A percentile compares a stretch with the other conserved stretches of the same genome.
Evolutionary conservation across 2,329 filamentous ascomycete species (phyloP).

Genomic region (Plenodomus lindquistii): DNA sequence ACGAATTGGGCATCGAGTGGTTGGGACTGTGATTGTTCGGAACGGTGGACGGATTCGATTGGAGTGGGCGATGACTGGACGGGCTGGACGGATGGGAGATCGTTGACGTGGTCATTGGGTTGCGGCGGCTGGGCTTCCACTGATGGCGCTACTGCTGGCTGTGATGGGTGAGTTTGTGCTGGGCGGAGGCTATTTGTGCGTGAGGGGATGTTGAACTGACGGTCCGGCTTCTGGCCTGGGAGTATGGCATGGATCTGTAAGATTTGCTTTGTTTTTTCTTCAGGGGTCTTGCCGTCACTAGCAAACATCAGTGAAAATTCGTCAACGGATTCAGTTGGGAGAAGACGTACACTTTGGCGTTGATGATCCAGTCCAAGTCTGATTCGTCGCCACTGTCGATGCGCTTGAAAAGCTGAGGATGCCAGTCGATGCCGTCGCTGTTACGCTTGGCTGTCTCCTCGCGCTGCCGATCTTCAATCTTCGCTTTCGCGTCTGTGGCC

Average conservation of each 20-base stretch:
- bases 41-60: conserved; percentile 11
- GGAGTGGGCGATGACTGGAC: conserved; percentile 6
- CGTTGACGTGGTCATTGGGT: not conserved
- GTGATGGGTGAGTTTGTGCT: conserved; percentile 10
- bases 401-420: conserved; percentile 79
- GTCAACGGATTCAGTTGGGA: not conserved
- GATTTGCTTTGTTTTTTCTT: conserved; percentile 79
- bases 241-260: conserved; percentile 84
- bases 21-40: not conserved
- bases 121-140: conserved; percentile 3
- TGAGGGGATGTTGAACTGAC: conserved; percentile 61
- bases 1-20: conserved; percentile 22
- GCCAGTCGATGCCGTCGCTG: conserved; percentile 83
- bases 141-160: conserved; percentile 9
- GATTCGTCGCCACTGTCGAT: conserved; percentile 78
- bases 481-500: conserved; percentile 95
- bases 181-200: conserved; percentile 40
- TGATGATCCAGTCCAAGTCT: conserved; percentile 92
- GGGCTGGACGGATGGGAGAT: not conserved
- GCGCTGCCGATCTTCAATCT: conserved; percentile 89
- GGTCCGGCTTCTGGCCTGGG: conserved; percentile 67
- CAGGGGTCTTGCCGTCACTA: conserved; percentile 64
- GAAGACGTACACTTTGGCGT: conserved; percentile 73
- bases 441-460: conserved; percentile 81
- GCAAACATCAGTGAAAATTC: conserved; percentile 8